Percentiles rank a stretch among this genome's conserved stretches.
Conservation (phyloP, 2,329 filamentous ascomycete species). For the Rhexocercosporidium sp. region DNA sequence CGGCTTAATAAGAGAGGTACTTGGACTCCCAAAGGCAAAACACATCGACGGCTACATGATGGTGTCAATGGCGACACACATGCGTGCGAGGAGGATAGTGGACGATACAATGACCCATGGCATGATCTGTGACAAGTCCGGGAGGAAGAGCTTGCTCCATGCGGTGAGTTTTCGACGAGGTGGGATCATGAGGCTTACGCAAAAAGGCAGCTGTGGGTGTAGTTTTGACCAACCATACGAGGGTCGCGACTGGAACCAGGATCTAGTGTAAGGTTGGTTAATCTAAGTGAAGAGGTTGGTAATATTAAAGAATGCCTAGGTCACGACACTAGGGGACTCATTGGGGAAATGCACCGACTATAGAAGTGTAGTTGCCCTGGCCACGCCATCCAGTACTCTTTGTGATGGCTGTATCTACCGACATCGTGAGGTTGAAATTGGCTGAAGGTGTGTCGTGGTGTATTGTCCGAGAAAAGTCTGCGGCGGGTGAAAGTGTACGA, state of each 20-base stretch:
- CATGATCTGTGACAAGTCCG: conserved; percentile 1
- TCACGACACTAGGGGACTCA: not conserved
- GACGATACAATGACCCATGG: not conserved
- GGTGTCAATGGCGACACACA: conserved; percentile 16
- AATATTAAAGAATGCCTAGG: not conserved
- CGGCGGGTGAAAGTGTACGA: not conserved
- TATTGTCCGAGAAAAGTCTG: not conserved
- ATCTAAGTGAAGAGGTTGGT: not conserved
- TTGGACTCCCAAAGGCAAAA: conserved; percentile 21
- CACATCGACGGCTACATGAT: conserved; percentile 20
- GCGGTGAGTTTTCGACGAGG: not conserved
- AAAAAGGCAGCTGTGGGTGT: conserved; percentile 22
- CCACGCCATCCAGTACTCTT: not conserved
- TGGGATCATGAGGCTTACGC: conserved; percentile 22
- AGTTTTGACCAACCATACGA: conserved; percentile 11
- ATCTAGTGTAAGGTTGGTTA: conserved; percentile 7
- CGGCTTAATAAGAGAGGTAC: conserved; percentile 25
- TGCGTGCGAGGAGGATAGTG: conserved; percentile 9
- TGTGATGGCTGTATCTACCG: not conserved
- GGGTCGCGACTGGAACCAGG: not conserved
- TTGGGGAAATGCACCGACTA: not conserved
- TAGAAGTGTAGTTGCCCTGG: not conserved
- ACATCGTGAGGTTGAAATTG: not conserved
- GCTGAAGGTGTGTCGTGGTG: not conserved
- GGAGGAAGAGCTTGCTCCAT: not conserved